These are phyloP conservation scores for Aspergillus unguis DNA, from an alignment of 2,329 filamentous ascomycete genomes.

Conservation along the genomic window DNA sequence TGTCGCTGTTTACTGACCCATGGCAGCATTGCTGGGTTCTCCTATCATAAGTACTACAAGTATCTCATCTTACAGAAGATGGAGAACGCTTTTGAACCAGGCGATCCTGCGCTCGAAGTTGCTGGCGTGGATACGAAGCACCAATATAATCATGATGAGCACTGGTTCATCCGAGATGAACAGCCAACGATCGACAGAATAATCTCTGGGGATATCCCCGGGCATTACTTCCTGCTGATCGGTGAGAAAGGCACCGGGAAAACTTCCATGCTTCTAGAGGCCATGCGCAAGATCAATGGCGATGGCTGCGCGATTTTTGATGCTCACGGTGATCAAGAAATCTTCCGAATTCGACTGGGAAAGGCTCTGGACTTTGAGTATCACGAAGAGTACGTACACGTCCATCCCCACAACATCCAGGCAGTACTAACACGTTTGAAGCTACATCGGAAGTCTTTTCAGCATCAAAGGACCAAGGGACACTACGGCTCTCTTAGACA, in stretches of 20 bases:
- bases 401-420: not conserved
- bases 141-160: slow-evolving; percentile 48
- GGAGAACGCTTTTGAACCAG: slow-evolving; percentile 83
- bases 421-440: slow-evolving; percentile 19
- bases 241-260: slow-evolving; percentile 97
- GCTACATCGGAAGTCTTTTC: slow-evolving; percentile 83
- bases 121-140: slow-evolving; percentile 55
- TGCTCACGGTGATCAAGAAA: slow-evolving; percentile 89
- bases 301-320: slow-evolving; percentile 94
- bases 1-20: slow-evolving; percentile 17
- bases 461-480: slow-evolving; percentile 90
- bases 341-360: slow-evolving; percentile 87
- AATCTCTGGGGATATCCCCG: slow-evolving; percentile 65
- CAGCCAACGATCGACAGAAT: slow-evolving; percentile 80
- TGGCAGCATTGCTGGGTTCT: slow-evolving; percentile 61
- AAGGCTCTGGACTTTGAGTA: slow-evolving; percentile 96
- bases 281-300: slow-evolving; percentile 88
- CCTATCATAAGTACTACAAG: slow-evolving; percentile 84
- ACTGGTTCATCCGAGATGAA: slow-evolving; percentile 82
- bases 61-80: slow-evolving; percentile 88
- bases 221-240: slow-evolving; percentile 87
- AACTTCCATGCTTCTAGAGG: slow-evolving; percentile 92
- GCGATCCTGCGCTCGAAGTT: slow-evolving; percentile 82
- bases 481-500: slow-evolving; percentile 86
- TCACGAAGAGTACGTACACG: slow-evolving; percentile 75